Base-by-base conservation (phyloP, 2,329 filamentous ascomycete species). In the Erysiphe pulchra region DNA sequence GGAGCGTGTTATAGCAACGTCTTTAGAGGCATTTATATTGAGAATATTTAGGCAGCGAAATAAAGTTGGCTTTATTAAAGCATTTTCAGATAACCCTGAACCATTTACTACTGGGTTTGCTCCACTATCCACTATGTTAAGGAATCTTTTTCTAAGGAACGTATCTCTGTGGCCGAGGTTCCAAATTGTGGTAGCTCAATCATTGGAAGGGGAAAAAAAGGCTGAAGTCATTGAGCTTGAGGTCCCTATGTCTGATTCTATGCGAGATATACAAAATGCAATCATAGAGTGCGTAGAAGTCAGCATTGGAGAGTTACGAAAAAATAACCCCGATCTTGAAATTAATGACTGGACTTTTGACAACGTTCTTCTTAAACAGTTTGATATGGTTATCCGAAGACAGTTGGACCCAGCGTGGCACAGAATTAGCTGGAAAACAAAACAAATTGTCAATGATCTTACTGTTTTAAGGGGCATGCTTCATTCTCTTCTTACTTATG, bases 381-480 rank as follows among this genome's bases (percentile, higher is more conserved):
- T 98, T 59, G 90, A 95, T 59, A 67, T 81, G 49, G 79, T 86
- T 46, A 76, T 98, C 44, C 73, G 87, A 50, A 73, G 86, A 47
- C 90, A 98, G 60, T 66, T 98, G 16, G 86, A 95, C 56, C 86
- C 87, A 4, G 86, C 95, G 48, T 98, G 90, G 90, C 90, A 98
- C 63, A 75, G 90, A 46, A 82, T 93, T 45, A 94, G 81, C 59
- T 92, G 82, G 69, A 85, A 90, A 61, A 95, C 87, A 2, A 83
- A 80, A 55, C 86, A 94, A 61, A 93, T 98, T 53, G 87, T 92
- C 47, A 80, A 77, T 54, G 90, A 95, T 58, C 61, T 98, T 53
- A 80, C 78, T 0, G 76, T 93, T 16, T 68, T 98, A 34, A 73
- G 87, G 47, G 76, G 75, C 18, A 78, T 95, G 59, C 69, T 98